Conservation (phyloP, 2,329 filamentous ascomycete genomes). For the Colletotrichum camelliae region DNA sequence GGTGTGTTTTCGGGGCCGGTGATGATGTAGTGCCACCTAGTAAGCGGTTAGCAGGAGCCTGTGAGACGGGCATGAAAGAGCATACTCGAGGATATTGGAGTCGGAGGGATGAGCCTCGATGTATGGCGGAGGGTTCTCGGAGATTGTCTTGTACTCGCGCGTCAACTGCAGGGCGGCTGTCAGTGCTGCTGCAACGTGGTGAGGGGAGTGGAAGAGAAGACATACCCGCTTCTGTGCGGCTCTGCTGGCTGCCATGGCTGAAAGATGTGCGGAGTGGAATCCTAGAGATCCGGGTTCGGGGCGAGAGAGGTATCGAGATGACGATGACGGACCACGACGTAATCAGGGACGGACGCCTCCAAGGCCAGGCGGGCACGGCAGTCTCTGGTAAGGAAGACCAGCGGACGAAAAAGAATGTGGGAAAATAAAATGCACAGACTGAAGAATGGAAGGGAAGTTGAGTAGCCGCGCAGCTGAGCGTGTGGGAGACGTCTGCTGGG, state of each 20-base stretch:
- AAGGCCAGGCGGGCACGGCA: not conserved
- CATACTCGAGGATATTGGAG: conserved; percentile 86
- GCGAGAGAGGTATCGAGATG: not conserved
- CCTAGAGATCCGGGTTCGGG: not conserved
- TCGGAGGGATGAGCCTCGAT: conserved; percentile 91
- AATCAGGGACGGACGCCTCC: conserved; percentile 4
- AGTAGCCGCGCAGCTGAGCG: not conserved
- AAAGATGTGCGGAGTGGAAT: not conserved
- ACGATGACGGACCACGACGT: conserved; percentile 16
- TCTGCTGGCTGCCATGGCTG: conserved; percentile 69
- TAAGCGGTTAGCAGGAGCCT: conserved; percentile 5
- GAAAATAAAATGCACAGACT: not conserved
- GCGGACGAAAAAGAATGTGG: conserved; percentile 23
- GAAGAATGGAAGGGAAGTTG: not conserved
- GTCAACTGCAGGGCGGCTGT: conserved; percentile 52
- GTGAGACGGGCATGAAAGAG: not conserved
- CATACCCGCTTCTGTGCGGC: conserved; percentile 75
- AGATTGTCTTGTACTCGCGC: conserved; percentile 67
- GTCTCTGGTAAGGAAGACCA: not conserved
- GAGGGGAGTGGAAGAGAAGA: not conserved
- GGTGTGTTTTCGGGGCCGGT: conserved; percentile 94
- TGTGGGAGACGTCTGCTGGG: not conserved
- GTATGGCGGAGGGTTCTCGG: conserved; percentile 82
- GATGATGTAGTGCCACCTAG: conserved; percentile 91
- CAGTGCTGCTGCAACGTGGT: conserved; percentile 20